Base-by-base conservation (phyloP, 2,329 filamentous ascomycete species). In the Curvularia spicifera region DNA sequence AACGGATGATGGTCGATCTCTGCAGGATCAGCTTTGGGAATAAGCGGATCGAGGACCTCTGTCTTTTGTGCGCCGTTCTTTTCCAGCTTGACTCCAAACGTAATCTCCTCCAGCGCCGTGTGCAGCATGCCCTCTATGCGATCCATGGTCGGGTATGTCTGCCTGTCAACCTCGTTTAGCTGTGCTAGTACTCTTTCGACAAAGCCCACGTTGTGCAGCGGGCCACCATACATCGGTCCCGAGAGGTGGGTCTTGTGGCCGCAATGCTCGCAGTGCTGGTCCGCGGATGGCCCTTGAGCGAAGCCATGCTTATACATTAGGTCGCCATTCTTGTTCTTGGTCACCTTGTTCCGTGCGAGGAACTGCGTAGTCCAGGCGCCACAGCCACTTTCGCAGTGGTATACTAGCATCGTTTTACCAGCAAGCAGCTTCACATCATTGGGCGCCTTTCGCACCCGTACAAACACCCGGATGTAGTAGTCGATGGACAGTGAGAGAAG, bases 211-310 rank as follows among this genome's bases (percentile, higher is more conserved):
- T 93, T 93, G 77, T 99, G 95, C 8, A 99, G 81, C 20, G 90
- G 90, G 0, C 95, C 95, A 33, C 87, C 93, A 80, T 93, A 99
- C 94, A 99, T 98, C 0, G 95, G 95, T 1, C 95, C 95, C 4
- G 88, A 90, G 13, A 98, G 76, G 76, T 98, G 95, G 78, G 89
- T 96, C 73, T 90, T 94, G 71, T 85, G 87, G 8, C 89, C 91
- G 73, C 95, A 99, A 75, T 98, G 92, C 59, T 87, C 84, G 76
- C 95, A 99, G 39, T 83, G 79, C 15, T 84, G 82, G 56, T 87
- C 84, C 4, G 85, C 80, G 0, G 85, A 84, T 1, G 93, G 92
- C 0, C 84, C 93, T 70, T 89, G 83, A 0, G 89, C 85, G 62
- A 93, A 87, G 0, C 84, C 83, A 72, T 96, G 89, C 73, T 97